Percentiles rank a stretch among this genome's conserved stretches.
These are phyloP conservation scores for Kockiozyma suomiensis DNA, from an alignment of 805 yeast genomes.

Conservation along the genomic window DNA sequence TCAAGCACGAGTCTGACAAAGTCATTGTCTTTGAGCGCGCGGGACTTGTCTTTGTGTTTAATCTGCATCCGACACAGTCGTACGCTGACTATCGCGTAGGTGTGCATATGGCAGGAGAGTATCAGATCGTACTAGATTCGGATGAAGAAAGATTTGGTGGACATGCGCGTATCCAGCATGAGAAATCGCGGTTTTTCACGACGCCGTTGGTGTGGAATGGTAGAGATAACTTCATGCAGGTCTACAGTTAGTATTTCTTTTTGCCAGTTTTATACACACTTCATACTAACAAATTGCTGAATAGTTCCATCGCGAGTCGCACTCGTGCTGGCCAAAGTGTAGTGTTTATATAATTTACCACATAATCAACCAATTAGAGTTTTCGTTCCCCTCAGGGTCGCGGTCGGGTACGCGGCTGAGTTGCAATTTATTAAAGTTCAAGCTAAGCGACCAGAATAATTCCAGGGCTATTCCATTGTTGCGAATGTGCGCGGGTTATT, in stretches of 20 bases:
- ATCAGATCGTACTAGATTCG: conserved; percentile 71
- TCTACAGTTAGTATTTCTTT: conserved; percentile 44
- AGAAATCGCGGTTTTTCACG: conserved; percentile 62
- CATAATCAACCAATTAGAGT: too few species aligned
- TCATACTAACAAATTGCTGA: background rate
- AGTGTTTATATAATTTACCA: background rate
- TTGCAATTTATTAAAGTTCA: too few species aligned
- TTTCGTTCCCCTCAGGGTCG: too few species aligned
- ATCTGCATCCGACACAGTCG: conserved; percentile 84
- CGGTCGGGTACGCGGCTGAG: background rate
- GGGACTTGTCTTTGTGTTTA: conserved; percentile 80
- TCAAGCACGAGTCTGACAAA: conserved; percentile 88
- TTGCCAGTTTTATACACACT: background rate
- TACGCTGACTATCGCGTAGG: conserved; percentile 88
- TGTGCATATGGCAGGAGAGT: conserved; percentile 76
- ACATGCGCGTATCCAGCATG: conserved; percentile 55
- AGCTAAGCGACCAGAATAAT: too few species aligned
- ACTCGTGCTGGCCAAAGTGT: conserved; percentile 5
- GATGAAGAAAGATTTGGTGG: conserved; percentile 80
- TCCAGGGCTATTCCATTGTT: too few species aligned
- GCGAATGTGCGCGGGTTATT: too few species aligned
- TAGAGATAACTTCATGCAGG: conserved; percentile 73
- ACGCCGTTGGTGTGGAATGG: conserved; percentile 78
- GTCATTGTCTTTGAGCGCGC: conserved; percentile 87
- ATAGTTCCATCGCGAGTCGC: conserved; percentile 9